These are phyloP conservation scores for Paralagenidium karlingii DNA, from an alignment of 352 stramenopile species.

Conservation along the genomic window DNA sequence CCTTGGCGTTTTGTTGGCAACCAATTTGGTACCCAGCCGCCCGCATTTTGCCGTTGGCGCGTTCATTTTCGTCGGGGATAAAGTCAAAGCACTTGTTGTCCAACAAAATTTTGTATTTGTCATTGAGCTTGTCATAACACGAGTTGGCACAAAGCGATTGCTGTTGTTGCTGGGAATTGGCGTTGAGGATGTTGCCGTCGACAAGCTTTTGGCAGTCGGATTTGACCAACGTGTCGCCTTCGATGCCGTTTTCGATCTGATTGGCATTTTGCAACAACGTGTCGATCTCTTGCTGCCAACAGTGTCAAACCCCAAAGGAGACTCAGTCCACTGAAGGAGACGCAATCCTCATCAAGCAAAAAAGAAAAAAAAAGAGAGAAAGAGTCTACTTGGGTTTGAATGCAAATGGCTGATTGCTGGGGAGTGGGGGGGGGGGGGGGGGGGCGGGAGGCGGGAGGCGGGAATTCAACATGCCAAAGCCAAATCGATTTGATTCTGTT, in stretches of 20 bases:
- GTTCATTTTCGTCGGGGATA: constrained; percentile 33
- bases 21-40: constrained; percentile 57
- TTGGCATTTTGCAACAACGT: constrained; percentile 37
- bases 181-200: constrained; percentile 34
- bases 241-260: constrained; percentile 43
- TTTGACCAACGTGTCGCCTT: constrained; percentile 25
- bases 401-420: constrained; percentile 27
- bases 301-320: too few relatives aligned
- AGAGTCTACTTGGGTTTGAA: too few relatives aligned
- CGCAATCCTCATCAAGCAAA: too few relatives aligned
- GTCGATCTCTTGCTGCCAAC: constrained; percentile 27
- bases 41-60: constrained; percentile 35
- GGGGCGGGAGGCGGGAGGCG: too few relatives aligned
- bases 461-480: too few relatives aligned
- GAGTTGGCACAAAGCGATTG: constrained; percentile 41
- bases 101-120: constrained; percentile 53
- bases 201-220: constrained; percentile 56
- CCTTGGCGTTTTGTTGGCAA: constrained; percentile 32
- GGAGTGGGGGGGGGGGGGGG: too few relatives aligned
- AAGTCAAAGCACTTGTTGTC: constrained; percentile 56
- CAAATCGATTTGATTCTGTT: too few relatives aligned
- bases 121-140: constrained; percentile 34
- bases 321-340: too few relatives aligned
- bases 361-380: too few relatives aligned
- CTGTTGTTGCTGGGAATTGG: constrained; percentile 40